phyloP scores from a whole-genome alignment of 2,329 filamentous ascomycete species.

The Colletotrichum salicis region DNA sequence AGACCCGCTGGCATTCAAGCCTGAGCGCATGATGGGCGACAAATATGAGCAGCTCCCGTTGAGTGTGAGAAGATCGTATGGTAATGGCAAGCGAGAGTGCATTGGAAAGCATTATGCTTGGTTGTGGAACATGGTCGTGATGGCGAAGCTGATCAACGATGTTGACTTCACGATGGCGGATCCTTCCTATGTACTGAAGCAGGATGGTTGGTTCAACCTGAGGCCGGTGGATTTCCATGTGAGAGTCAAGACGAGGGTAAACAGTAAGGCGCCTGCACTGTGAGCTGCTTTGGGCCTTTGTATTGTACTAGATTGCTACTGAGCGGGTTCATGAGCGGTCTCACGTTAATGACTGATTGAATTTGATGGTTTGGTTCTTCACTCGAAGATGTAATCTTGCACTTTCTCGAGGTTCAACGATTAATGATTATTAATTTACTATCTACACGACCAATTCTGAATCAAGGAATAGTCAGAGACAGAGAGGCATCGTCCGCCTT shows the following conservation, averaged over 20 bases:
- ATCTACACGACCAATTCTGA: no score
- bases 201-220: slow-evolving; percentile 65
- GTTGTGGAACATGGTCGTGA: slow-evolving; percentile 55
- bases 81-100: slow-evolving; percentile 63
- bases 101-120: slow-evolving; percentile 63
- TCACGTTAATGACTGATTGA: neutral
- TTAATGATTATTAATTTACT: neutral
- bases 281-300: neutral
- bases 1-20: slow-evolving; percentile 56
- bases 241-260: slow-evolving; percentile 51
- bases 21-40: slow-evolving; percentile 61
- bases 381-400: neutral
- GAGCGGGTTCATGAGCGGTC: neutral
- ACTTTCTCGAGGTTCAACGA: neutral
- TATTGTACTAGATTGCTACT: neutral
- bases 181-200: slow-evolving; percentile 50
- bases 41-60: slow-evolving; percentile 54
- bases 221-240: slow-evolving; percentile 58
- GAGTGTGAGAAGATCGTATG: slow-evolving; percentile 61
- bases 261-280: slow-evolving; percentile 5
- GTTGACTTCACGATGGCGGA: slow-evolving; percentile 58
- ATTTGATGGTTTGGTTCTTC: neutral
- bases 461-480: neutral
- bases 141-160: slow-evolving; percentile 55
- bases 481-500: slow-evolving; percentile 2